Percentiles rank a stretch among this genome's conserved stretches.
Conservation (phyloP, 176 grass and related monocot genomes). For the Triticum turgidum region DNA sequence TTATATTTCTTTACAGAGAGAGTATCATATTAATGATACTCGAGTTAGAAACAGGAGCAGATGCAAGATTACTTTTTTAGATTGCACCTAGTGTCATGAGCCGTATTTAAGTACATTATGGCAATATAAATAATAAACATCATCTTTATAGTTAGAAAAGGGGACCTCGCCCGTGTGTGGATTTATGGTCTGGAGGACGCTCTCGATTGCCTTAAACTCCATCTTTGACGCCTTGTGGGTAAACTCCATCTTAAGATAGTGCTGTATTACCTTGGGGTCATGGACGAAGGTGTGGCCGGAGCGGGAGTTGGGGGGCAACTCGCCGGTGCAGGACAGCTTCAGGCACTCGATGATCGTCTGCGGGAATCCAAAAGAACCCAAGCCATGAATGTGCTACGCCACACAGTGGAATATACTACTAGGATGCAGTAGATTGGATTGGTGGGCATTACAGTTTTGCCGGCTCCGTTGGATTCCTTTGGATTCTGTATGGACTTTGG, state of each 20-base stretch:
- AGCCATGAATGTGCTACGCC: background rate
- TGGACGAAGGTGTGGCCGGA: constrained; percentile 94
- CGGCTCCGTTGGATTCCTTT: constrained; percentile 66
- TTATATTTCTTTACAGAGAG: too few relatives aligned
- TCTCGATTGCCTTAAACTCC: constrained; percentile 99
- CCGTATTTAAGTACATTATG: background rate
- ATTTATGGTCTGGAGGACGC: constrained; percentile 95
- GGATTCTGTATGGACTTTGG: background rate
- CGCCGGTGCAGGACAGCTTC: constrained; percentile 93
- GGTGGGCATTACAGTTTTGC: constrained; percentile 61
- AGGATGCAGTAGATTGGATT: constrained; percentile 1
- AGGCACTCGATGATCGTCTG: constrained; percentile 98
- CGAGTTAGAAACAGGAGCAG: background rate
- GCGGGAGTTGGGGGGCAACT: constrained; percentile 86
- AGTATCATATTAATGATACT: background rate
- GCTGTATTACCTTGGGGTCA: constrained; percentile 69
- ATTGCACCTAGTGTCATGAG: background rate
- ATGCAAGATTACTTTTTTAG: background rate
- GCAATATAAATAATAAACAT: background rate
- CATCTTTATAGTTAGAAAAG: background rate
- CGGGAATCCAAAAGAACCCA: constrained; percentile 12
- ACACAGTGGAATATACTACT: too few relatives aligned
- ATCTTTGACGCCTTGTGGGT: constrained; percentile 97
- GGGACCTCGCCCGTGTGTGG: constrained; percentile 84
- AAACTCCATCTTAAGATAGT: constrained; percentile 37